Evolutionary conservation across 805 yeast species (phyloP), one percentile per base, ranked within the genome.

Genomic region (Candida krabiensis): DNA sequence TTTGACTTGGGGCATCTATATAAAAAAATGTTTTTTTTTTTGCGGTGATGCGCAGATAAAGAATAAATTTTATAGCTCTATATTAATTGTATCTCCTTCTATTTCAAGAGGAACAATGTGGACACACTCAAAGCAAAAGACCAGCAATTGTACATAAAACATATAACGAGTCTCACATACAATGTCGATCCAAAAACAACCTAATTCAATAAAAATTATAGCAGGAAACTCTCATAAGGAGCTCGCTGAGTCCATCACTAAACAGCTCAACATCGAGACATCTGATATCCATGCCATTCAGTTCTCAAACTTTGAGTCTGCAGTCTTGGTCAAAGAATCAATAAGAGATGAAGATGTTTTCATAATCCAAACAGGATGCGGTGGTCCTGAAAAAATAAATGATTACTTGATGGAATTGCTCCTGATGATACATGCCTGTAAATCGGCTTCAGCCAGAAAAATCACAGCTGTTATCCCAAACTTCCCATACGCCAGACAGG

Each of bases 401-500:
- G 96, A 90, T 61, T 75, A 80, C 47, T 71, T 91, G 35, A 78
- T 91, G 82, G 99, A 93, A 60, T 68, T 91, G 31, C 71, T 93
- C 43, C 81, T 91, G 43, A 81, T 91, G 81, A 80, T 91, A 49
- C 89, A 88, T 62, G 98, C 98, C 12, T 89, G 97, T 66, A 84
- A 83, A 55, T 80, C 90, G n/a, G 98, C 98, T 2, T 86, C 96
- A 23, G 97, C 96, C 1, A 76, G 97, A 58, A 74, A 91, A 45
- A 85, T 91, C 57, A 90, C 97, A 1, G 96, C 96, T 0, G 95
- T 91, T 38, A 79, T 93, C 44, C 99, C 99, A 33, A 86, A 84
- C 63, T 91, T 90, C 68, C 96, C 97, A 11, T 91, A 91, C 59
- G 98, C 98, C 3, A 79, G 99, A 66, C 99, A 91, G 64, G 99